Conservation (phyloP, 106 monocot genomes). For the Allium fistulosum region DNA sequence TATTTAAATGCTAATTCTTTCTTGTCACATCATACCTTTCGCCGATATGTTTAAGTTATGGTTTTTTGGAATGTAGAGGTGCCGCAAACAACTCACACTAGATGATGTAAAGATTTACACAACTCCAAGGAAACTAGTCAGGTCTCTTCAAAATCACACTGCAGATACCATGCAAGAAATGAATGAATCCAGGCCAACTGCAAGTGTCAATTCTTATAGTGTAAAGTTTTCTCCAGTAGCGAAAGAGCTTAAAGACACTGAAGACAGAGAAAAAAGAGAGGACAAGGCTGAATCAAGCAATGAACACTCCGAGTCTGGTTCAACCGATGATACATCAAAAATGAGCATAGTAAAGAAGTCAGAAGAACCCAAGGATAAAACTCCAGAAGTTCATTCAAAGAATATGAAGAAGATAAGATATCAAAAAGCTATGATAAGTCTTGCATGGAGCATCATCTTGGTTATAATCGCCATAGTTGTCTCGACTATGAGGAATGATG, state of each 20-base stretch:
- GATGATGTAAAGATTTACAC: slow-evolving; percentile 51
- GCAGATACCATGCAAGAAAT: slow-evolving; percentile 7
- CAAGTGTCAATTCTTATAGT: slow-evolving; percentile 9
- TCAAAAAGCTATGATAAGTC: slow-evolving; percentile 5
- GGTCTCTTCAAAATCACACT: slow-evolving; percentile 56
- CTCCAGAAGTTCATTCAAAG: not conserved
- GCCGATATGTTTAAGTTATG: no score
- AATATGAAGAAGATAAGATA: not conserved
- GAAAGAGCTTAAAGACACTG: not conserved
- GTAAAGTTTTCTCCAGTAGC: slow-evolving; percentile 6
- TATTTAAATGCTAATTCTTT: no score
- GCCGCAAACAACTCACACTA: slow-evolving; percentile 19
- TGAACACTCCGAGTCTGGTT: slow-evolving; percentile 54
- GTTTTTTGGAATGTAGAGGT: slow-evolving; percentile 24
- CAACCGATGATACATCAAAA: slow-evolving; percentile 32
- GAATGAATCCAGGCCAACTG: slow-evolving; percentile 1
- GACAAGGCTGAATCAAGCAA: not conserved
- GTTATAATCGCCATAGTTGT: slow-evolving; percentile 22
- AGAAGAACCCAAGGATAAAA: slow-evolving; percentile 2
- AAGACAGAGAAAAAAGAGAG: not conserved
- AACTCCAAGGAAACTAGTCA: slow-evolving; percentile 67
- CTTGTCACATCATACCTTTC: no score
- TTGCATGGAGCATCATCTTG: slow-evolving; percentile 22
- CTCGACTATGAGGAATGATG: slow-evolving; percentile 9
- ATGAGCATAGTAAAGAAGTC: slow-evolving; percentile 2